A percentile compares a stretch with the other conserved stretches of the same genome.
phyloP scores from a whole-genome alignment of 805 yeast species.

The Pichia pseudocactophila region DNA sequence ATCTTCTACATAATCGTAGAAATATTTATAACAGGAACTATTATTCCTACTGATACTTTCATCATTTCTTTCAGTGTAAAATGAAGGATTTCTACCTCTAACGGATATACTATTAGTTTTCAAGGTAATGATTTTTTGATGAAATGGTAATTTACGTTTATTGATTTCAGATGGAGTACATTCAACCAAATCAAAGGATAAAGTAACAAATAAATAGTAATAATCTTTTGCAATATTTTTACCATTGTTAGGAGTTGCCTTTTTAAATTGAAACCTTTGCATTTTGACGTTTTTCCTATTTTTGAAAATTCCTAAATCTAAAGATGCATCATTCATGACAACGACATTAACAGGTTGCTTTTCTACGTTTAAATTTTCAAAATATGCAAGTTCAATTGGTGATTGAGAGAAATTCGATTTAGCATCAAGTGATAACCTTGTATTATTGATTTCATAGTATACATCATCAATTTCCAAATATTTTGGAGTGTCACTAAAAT shows the following conservation, averaged over 20 bases:
- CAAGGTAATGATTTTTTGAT: constrained; percentile 7
- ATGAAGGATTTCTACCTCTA: constrained; percentile 55
- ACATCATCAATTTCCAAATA: constrained; percentile 1
- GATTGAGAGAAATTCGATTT: constrained; percentile 13
- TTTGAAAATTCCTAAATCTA: constrained; percentile 2
- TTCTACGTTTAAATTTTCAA: neutral
- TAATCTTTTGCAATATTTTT: constrained; percentile 37
- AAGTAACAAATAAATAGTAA: constrained; percentile 27
- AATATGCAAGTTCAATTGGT: constrained; percentile 8
- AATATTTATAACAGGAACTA: constrained; percentile 1
- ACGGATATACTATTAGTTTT: constrained; percentile 42
- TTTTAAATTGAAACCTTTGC: constrained; percentile 39
- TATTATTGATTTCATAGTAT: constrained; percentile 4
- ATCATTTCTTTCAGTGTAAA: constrained; percentile 46
- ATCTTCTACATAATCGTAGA: neutral
- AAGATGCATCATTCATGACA: neutral
- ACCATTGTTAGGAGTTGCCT: constrained; percentile 45
- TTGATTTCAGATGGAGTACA: neutral
- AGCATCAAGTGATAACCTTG: constrained; percentile 9
- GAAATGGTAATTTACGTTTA: neutral
- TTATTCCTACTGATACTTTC: constrained; percentile 26
- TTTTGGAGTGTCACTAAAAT: constrained; percentile 9
- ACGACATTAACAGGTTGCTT: neutral
- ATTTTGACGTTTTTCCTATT: constrained; percentile 14
- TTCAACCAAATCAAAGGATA: constrained; percentile 8